Percentiles rank a stretch among this genome's conserved stretches.
Conservation (phyloP, 495 filamentous ascomycete species). For the Aspergillus coremiiformis region DNA sequence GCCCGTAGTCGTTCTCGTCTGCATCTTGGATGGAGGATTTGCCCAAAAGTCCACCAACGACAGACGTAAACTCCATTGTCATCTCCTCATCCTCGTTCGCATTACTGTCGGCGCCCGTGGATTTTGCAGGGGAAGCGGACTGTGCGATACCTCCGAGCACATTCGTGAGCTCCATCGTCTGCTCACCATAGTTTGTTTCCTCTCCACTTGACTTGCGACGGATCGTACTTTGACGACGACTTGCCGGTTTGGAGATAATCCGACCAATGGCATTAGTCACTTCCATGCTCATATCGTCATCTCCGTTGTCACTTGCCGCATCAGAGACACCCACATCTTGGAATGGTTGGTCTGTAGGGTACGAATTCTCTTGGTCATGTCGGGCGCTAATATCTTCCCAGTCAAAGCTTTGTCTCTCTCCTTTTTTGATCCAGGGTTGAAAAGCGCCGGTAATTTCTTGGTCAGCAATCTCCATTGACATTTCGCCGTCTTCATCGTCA, state of each 20-base stretch:
- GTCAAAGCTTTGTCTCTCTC: conserved; percentile 38
- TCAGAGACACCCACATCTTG: conserved; percentile 12
- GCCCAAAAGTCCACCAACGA: conserved; percentile 57
- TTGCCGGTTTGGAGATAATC: conserved; percentile 52
- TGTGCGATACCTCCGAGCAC: conserved; percentile 59
- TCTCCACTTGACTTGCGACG: conserved; percentile 34
- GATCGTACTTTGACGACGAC: conserved; percentile 24
- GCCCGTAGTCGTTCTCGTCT: conserved; percentile 21
- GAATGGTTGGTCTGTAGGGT: conserved; percentile 38
- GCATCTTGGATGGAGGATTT: conserved; percentile 14
- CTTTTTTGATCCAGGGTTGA: conserved; percentile 57
- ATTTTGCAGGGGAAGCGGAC: conserved; percentile 28
- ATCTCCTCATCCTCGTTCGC: conserved; percentile 60
- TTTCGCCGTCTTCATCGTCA: conserved; percentile 51
- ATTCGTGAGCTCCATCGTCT: conserved; percentile 73
- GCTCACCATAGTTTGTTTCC: conserved; percentile 46
- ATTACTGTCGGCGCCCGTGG: conserved; percentile 28
- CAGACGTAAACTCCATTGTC: conserved; percentile 77
- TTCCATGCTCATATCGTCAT: conserved; percentile 77
- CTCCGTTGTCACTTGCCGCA: conserved; percentile 26
- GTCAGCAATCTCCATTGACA: conserved; percentile 67
- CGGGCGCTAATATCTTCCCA: conserved; percentile 43
- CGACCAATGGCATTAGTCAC: conserved; percentile 76
- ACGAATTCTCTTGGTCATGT: conserved; percentile 56
- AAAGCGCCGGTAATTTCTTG: conserved; percentile 74